These are phyloP conservation scores for Chalciporus piperatoides DNA, from an alignment of 1,284 basidiomycete genomes.

Conservation along the genomic window DNA sequence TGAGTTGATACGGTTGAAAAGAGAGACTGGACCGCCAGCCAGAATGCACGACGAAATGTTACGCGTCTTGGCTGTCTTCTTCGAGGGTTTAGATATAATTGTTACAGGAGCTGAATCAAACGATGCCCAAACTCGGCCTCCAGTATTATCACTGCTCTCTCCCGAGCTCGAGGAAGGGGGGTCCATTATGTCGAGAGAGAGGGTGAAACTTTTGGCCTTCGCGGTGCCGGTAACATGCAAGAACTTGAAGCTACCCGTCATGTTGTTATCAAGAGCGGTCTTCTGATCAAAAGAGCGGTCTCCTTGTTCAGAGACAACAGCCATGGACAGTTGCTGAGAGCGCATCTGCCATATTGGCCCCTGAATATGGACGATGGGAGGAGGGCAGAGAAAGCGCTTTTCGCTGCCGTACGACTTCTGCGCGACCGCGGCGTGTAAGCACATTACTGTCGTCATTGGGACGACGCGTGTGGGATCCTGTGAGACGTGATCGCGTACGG, in stretches of 20 bases:
- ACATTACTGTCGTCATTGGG: conserved; percentile 86
- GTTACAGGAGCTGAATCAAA: conserved; percentile 90
- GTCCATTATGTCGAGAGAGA: conserved; percentile 79
- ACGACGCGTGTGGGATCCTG: conserved; percentile 68
- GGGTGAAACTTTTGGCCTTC: conserved; percentile 85
- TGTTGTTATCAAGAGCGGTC: conserved; percentile 72
- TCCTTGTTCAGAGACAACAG: conserved; percentile 79
- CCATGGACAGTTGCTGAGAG: conserved; percentile 77
- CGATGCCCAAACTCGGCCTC: conserved; percentile 79
- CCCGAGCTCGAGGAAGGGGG: conserved; percentile 48
- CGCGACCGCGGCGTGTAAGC: conserved; percentile 83
- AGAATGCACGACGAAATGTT: conserved; percentile 91
- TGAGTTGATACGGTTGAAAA: conserved; percentile 96
- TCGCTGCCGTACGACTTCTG: conserved; percentile 92
- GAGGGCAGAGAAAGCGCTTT: conserved; percentile 88
- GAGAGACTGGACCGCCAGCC: conserved; percentile 84
- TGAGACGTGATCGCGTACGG: conserved; percentile 72
- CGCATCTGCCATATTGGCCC: conserved; percentile 81
- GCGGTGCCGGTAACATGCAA: conserved; percentile 85
- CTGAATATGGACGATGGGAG: conserved; percentile 84
- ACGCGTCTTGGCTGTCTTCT: conserved; percentile 94
- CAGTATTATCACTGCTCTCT: conserved; percentile 50
- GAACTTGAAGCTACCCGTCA: conserved; percentile 87
- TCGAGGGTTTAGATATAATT: conserved; percentile 96
- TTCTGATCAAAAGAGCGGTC: conserved; percentile 81